Evolutionary conservation across 2,329 filamentous ascomycete species (phyloP).

Genomic region (Purpureocillium takamizusanense): DNA sequence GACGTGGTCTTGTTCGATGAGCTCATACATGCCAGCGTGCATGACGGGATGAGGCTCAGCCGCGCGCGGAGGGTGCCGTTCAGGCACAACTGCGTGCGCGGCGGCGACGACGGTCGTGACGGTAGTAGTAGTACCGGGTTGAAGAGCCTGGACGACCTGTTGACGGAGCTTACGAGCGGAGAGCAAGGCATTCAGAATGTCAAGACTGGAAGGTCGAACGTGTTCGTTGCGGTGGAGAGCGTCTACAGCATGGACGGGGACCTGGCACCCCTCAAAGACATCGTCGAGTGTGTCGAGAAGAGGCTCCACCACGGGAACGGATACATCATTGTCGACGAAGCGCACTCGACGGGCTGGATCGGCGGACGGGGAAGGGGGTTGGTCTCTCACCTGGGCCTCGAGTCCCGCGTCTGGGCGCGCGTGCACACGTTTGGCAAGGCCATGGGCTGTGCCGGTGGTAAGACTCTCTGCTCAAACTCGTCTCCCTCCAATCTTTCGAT

Average conservation of each 20-base stretch:
- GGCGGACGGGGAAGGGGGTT: constrained; percentile 48
- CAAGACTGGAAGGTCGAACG: constrained; percentile 31
- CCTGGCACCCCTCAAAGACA: constrained; percentile 51
- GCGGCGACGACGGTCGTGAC: too few species aligned
- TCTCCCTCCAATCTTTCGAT: too few species aligned
- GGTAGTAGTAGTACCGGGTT: not conserved
- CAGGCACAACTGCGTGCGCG: constrained; percentile 42
- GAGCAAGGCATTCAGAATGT: constrained; percentile 22
- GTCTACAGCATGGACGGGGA: constrained; percentile 84
- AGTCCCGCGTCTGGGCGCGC: constrained; percentile 45
- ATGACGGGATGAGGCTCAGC: constrained; percentile 65
- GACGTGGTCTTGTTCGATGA: constrained; percentile 65
- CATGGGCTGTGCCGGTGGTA: constrained; percentile 61
- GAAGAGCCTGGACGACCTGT: constrained; percentile 16
- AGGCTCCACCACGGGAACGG: constrained; percentile 49
- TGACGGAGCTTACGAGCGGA: constrained; percentile 20
- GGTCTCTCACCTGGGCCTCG: constrained; percentile 46
- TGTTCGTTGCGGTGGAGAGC: constrained; percentile 62
- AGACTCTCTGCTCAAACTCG: constrained; percentile 17
- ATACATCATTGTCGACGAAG: constrained; percentile 58
- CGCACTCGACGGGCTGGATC: constrained; percentile 55
- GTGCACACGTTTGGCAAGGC: constrained; percentile 62
- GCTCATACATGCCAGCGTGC: constrained; percentile 67
- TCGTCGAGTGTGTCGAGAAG: constrained; percentile 48
- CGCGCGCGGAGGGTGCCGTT: constrained; percentile 46